These are phyloP conservation scores for Lodderomyces parapsilosis DNA, from an alignment of 1,139 yeast genomes.

Conservation along the genomic window DNA sequence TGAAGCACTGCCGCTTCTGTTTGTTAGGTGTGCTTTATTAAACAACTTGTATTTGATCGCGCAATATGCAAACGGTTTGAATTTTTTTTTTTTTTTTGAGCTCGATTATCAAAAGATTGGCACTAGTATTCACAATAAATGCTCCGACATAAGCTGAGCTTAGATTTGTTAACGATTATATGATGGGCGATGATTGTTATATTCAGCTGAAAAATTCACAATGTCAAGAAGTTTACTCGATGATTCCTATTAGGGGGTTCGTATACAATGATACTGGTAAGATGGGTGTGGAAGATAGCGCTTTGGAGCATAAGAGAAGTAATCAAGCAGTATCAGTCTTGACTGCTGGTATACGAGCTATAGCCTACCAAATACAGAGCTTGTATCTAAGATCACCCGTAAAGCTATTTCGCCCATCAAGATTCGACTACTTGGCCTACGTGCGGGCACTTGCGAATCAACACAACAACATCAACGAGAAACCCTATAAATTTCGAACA, in stretches of 20 bases:
- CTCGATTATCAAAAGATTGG: no score
- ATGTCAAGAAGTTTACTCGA: neutral
- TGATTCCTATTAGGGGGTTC: neutral
- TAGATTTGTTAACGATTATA: neutral
- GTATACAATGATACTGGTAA: neutral
- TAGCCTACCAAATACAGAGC: conserved; percentile 75
- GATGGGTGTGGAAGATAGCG: neutral
- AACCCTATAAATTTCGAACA: conserved; percentile 67
- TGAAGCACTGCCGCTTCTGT: no score
- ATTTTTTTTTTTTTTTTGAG: no score
- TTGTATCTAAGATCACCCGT: conserved; percentile 81
- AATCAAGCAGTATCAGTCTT: conserved; percentile 47
- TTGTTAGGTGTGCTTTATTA: no score
- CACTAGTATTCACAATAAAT: neutral
- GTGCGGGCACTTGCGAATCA: conserved; percentile 54
- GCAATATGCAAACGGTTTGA: no score
- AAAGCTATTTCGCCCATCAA: conserved; percentile 83
- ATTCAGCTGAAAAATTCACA: neutral
- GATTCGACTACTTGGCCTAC: conserved; percentile 80
- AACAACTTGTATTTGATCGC: no score
- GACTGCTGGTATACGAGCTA: conserved; percentile 82
- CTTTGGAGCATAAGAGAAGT: conserved; percentile 12
- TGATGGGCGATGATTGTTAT: neutral
- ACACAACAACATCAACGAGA: conserved; percentile 45
- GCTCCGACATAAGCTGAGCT: neutral